Conservation (phyloP, 805 yeast genomes). For the Barnettozyma siamensis region DNA sequence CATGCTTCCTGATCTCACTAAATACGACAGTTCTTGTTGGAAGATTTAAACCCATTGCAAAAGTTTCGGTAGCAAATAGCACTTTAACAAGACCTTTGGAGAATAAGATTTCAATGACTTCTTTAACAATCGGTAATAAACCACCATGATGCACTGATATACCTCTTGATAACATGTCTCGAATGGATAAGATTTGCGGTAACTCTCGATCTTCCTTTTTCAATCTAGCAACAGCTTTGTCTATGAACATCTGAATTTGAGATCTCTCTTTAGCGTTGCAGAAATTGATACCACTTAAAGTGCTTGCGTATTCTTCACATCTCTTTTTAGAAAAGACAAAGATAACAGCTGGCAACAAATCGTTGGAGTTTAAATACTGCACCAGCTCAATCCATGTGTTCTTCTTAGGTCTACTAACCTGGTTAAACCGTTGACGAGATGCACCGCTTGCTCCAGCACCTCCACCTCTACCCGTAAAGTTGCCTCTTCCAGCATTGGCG, state of each 20-base stretch:
- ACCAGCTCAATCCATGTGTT: constrained; percentile 73
- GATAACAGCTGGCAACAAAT: constrained; percentile 83
- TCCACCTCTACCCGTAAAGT: constrained; percentile 31
- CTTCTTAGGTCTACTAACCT: constrained; percentile 51
- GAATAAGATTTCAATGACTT: constrained; percentile 86
- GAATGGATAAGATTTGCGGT: constrained; percentile 81
- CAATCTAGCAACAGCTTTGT: constrained; percentile 78
- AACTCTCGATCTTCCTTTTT: constrained; percentile 88
- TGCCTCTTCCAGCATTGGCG: constrained; percentile 31
- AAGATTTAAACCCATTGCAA: constrained; percentile 96
- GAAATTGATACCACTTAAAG: constrained; percentile 67
- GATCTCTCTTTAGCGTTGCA: constrained; percentile 82
- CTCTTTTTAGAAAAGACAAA: constrained; percentile 92
- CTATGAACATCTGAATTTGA: constrained; percentile 90
- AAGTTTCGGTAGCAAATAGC: constrained; percentile 94
- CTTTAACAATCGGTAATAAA: constrained; percentile 85
- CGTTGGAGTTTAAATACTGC: constrained; percentile 58
- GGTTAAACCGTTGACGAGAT: constrained; percentile 26
- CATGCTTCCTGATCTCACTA: constrained; percentile 80
- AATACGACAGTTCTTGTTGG: constrained; percentile 97
- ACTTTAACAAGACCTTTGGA: constrained; percentile 83
- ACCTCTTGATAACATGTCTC: constrained; percentile 83
- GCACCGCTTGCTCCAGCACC: constrained; percentile 29
- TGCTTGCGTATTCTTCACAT: constrained; percentile 89
- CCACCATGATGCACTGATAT: constrained; percentile 97